Base-by-base conservation (phyloP, 805 yeast species). In the Teunomyces lycoperdinae region DNA sequence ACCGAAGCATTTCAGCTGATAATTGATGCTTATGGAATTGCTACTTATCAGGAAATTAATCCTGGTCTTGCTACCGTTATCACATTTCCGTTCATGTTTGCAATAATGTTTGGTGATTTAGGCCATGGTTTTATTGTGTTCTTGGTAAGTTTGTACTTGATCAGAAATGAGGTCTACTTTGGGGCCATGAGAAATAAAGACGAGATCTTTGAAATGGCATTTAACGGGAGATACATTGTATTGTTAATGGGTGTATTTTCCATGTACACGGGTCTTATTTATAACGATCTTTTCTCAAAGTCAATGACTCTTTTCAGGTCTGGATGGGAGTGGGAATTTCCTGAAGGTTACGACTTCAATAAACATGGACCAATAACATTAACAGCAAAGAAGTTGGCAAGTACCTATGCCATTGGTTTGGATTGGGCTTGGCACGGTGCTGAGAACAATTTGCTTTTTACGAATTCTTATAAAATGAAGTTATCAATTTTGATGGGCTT, bases 351-450 rank as follows among this genome's bases (percentile, higher is more conserved):
- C 72, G 72, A 81, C 54, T 76, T 71, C 50, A 95, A 96, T 20
- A 87, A 87, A 36, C 44, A 44, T 6, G 52, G 51, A 5, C 50
- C 56, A 5, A 42, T 46, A 9, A 63, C 82, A 3, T 77, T 91
- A 48, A 76, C 74, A 41, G 97, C 90, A 9, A 74, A 74, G 32
- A 76, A 79, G 57, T 74, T 74, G 10, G 89, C 92, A 7, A 51
- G 51, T n/a, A 81, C 81, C 9, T 94, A 94, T 62, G 72, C 84
- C 4, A 73, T 94, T 63, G 99, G 99, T 45, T 69, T 94, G 45
- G 99, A 94, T 69, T 87, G 85, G 54, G 87, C 85, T 9, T 94
- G 99, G 99, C 99, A 94, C 67, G 97, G 97, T 13, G 79, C 98
- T 35, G 99, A 94, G 57, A 94, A 94, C 71, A 84, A 85, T 44